phyloP scores from a whole-genome alignment of 163 green algal species.

The Scenedesmus sp. region DNA sequence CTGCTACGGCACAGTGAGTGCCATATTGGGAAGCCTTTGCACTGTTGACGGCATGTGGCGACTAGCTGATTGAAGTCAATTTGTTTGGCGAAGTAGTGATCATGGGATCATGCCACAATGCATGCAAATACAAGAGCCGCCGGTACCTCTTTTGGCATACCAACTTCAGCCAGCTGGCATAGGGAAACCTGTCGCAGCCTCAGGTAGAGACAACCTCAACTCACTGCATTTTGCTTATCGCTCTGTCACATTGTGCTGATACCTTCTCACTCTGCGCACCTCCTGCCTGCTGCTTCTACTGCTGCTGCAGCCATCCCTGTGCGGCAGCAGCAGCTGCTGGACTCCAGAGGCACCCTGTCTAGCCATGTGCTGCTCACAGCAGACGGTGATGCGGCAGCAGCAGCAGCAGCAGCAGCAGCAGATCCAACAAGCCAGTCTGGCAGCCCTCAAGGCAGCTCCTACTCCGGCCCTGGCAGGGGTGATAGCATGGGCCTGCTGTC shows the following conservation, averaged over 20 bases:
- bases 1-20: conserved; percentile 27
- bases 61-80: background rate
- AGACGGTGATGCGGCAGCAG: background rate
- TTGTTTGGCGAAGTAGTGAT: background rate
- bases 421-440: background rate
- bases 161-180: background rate
- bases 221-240: too few relatives aligned
- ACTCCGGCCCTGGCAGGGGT: background rate
- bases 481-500: background rate
- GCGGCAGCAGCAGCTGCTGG: conserved; percentile 32
- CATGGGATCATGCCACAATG: background rate
- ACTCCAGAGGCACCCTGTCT: background rate
- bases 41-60: background rate
- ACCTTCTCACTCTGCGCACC: too few relatives aligned
- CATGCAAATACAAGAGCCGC: background rate
- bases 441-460: too few relatives aligned
- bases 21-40: background rate
- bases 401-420: conserved; percentile 8
- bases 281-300: background rate
- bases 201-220: too few relatives aligned
- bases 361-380: conserved; percentile 24
- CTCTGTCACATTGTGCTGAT: too few relatives aligned
- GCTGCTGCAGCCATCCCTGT: conserved; percentile 20
- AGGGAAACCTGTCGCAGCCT: too few relatives aligned
- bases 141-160: background rate